Base-by-base conservation (phyloP, 495 filamentous ascomycete species). In the Penicillium steckii region DNA sequence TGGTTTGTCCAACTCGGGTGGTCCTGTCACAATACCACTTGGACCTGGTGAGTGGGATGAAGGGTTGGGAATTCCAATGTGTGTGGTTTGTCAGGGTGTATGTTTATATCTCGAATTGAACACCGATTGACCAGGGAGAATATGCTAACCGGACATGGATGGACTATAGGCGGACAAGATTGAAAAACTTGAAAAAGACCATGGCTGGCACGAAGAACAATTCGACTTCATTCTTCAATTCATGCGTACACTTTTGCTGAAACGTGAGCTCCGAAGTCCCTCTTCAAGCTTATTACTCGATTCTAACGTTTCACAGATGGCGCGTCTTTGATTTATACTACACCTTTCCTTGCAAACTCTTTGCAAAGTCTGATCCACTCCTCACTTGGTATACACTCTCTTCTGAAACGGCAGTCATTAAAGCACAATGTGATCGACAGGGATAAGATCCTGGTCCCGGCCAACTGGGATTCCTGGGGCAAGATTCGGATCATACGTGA, bases 381-480 rank as follows among this genome's bases (percentile, higher is more conserved):
- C 23, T 87, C 88, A 33, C 75, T 97, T 30, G 91, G 89, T 13
- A 95, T 97, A 59, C 88, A 90, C 53, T 95, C 90, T n/a, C 78
- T 93, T 46, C 68, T 95, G 10, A 89, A 91, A 68, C 82, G 86
- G 64, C 85, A 90, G 55, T 82, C 85, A 33, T 74, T 97, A 22
- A 96, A 92, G 71, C 89, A 94, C 69, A 97, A 97, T 62, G 88
- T 96, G 46, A 95, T 96, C 54, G 95, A 97, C 67, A 79, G 95
- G 25, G 95, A 97, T 66, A 95, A 93, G 75, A 87, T 97, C 26
- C 77, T 96, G 0, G 85, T 99, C 2, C 95, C 94, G 3, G 87
- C 91, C 9, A 95, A 96, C 65, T 97, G 95, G 95, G 94, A 99
- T 68, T 96, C 91, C 0, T 97, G 93, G 91, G 93, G 90, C 23